phyloP scores from a whole-genome alignment of 2,329 filamentous ascomycete genomes.

The Orbilia javanica region DNA sequence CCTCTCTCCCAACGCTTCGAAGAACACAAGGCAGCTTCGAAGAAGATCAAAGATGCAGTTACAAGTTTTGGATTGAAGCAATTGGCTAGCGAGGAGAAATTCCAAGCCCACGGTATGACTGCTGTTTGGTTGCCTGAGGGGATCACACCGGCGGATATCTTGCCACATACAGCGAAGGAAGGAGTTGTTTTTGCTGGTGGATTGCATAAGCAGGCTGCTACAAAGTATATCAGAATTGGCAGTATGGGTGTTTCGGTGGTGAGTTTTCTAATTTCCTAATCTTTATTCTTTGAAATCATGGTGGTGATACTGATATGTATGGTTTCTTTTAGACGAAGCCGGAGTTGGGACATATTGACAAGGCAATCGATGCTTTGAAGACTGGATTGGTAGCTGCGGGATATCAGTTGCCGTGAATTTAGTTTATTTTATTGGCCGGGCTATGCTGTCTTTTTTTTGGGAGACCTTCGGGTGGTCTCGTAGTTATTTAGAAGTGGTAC shows the following conservation, averaged over 20 bases:
- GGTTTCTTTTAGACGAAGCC: slow-evolving; percentile 74
- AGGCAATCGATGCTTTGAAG: slow-evolving; percentile 82
- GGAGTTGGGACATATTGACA: slow-evolving; percentile 82
- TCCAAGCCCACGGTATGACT: slow-evolving; percentile 98
- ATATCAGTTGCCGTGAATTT: slow-evolving; percentile 67
- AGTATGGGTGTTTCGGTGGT: slow-evolving; percentile 96
- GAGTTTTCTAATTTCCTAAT: slow-evolving; percentile 64
- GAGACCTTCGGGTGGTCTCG: too few relatives aligned
- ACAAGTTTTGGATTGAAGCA: slow-evolving; percentile 86
- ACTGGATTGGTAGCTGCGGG: slow-evolving; percentile 81
- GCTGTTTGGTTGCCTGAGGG: slow-evolving; percentile 93
- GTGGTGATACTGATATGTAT: slow-evolving; percentile 30
- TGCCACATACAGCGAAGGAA: slow-evolving; percentile 86
- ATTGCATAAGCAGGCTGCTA: slow-evolving; percentile 93
- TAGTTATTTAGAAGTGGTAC: neutral
- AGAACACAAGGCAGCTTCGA: slow-evolving; percentile 80
- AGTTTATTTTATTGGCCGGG: neutral
- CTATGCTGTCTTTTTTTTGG: too few relatives aligned
- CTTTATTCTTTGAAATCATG: neutral
- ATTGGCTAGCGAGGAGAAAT: slow-evolving; percentile 83
- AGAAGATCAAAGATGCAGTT: slow-evolving; percentile 87
- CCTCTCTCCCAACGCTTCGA: slow-evolving; percentile 86
- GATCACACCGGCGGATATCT: slow-evolving; percentile 81
- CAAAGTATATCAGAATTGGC: slow-evolving; percentile 93
- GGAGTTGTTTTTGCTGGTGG: slow-evolving; percentile 95